Percentiles rank a stretch among this genome's conserved stretches.
Evolutionary conservation across 345 rosid species (phyloP).

Genomic region (Durio zibethinus): DNA sequence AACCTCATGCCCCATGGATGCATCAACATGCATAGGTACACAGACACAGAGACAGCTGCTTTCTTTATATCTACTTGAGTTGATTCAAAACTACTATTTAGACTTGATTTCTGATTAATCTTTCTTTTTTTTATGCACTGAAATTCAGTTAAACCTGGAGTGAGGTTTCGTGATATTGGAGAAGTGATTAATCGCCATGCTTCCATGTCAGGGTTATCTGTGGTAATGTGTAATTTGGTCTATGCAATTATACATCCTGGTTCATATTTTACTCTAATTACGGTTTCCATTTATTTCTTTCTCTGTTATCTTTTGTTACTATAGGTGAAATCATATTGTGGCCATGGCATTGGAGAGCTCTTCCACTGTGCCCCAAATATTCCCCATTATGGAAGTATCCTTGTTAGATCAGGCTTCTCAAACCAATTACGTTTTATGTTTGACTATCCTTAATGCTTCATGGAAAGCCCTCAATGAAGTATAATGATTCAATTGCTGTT

Average conservation of each 20-base stretch:
- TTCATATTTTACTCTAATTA: background rate
- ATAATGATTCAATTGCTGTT: background rate
- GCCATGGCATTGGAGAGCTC: slow-evolving; percentile 96
- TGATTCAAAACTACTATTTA: slow-evolving; percentile 12
- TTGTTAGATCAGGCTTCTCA: slow-evolving; percentile 18
- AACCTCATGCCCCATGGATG: background rate
- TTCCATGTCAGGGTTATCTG: slow-evolving; percentile 87
- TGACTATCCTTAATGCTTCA: background rate
- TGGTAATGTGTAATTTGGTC: slow-evolving; percentile 51
- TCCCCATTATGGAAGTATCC: slow-evolving; percentile 94
- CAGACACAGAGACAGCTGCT: background rate
- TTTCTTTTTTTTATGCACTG: background rate
- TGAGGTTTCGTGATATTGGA: slow-evolving; percentile 86
- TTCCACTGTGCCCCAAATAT: slow-evolving; percentile 96
- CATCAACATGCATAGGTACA: background rate
- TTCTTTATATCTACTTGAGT: background rate
- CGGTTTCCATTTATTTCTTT: background rate
- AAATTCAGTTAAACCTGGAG: slow-evolving; percentile 84
- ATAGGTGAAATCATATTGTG: slow-evolving; percentile 91
- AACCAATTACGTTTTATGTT: background rate
- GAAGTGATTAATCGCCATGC: slow-evolving; percentile 90
- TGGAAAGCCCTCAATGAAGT: background rate
- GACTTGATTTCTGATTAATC: slow-evolving; percentile 8
- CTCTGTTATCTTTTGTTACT: slow-evolving; percentile 10
- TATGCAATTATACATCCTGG: background rate